Evolutionary conservation across 768 basidiomycete species (phyloP), one percentile per base, ranked within the genome.

Genomic region (Dioszegia aurantiaca): DNA sequence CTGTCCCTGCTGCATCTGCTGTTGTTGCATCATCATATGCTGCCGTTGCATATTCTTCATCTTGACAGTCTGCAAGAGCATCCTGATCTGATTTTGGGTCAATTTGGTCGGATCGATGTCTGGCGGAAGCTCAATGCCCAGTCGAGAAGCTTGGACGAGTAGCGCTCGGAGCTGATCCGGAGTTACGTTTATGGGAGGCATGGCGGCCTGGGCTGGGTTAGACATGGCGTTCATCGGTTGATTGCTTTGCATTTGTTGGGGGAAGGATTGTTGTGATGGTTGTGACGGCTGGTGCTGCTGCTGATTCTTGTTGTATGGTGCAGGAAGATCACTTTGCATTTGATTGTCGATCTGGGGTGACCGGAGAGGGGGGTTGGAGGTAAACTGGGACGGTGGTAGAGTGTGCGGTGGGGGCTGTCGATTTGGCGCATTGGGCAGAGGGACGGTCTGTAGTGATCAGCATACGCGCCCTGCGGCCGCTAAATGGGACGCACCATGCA

Each of bases 1-100:
- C 44, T 55, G 54, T 44, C 52, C 48, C 41, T 57, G 58, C 43
- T 64, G 54, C 42, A 52, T 47, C 41, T 57, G 58, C 43, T 64
- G 58, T 28, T 58, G 56, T 27, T 62, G 61, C 36, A 9, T 16
- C 31, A 31, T 30, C 44, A 23, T 23, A 28, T 45, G 48, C 51
- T 57, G 60, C 40, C 42, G 31, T 23, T 46, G 55, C 23, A 21
- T 27, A 37, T 21, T 39, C 24, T 45, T 46, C 24, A 30, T 19
- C 45, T 36, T 46, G 9, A 56, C 47, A 30, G 16, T 30, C 21
- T 46, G 30, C 8, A 56, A 19, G 30, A 56, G 23, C 8, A 14
- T 24, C 12, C 26, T 19, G 23, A 46, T 21, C 24, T 56, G 55
- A 23, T 47, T 45, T 23, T 36, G 31, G 14, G 44, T 47, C 30